Conservation (phyloP, 352 stramenopile species). For the Phytopythium chamaehyphon region DNA sequence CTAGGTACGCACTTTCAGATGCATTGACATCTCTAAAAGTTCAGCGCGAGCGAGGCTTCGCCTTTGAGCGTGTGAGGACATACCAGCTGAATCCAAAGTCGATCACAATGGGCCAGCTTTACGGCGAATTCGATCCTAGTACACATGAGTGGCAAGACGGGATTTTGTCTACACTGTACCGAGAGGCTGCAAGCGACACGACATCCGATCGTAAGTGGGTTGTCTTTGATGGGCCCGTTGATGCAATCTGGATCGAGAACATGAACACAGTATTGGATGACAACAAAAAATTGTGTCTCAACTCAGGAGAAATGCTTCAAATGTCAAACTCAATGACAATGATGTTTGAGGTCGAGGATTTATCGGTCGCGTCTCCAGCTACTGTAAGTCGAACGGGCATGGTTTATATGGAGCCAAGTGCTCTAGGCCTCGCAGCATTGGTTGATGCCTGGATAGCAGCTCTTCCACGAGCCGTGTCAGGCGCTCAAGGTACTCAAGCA, state of each 20-base stretch:
- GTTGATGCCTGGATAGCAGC: conserved; percentile 86
- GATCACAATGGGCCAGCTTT: conserved; percentile 95
- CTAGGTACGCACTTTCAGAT: conserved; percentile 82
- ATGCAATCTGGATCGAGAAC: conserved; percentile 97
- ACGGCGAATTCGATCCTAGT: conserved; percentile 93
- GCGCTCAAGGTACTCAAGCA: conserved; percentile 19
- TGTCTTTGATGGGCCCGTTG: conserved; percentile 94
- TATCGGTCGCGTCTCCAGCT: conserved; percentile 91
- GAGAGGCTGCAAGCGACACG: conserved; percentile 85
- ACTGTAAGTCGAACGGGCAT: conserved; percentile 94
- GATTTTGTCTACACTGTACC: conserved; percentile 89
- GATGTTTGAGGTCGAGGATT: conserved; percentile 96
- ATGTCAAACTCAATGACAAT: conserved; percentile 95
- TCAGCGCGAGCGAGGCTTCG: conserved; percentile 63
- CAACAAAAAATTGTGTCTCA: conserved; percentile 95
- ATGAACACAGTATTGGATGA: conserved; percentile 97
- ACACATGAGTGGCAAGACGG: conserved; percentile 95
- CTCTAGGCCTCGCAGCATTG: conserved; percentile 83
- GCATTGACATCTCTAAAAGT: conserved; percentile 85
- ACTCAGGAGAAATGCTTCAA: conserved; percentile 93
- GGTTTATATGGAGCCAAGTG: conserved; percentile 95
- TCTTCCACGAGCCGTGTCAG: conserved; percentile 22
- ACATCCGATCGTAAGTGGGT: conserved; percentile 92
- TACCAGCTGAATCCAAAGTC: conserved; percentile 94
- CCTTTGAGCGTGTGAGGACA: conserved; percentile 84